A percentile compares a stretch with the other conserved stretches of the same genome.
Conservation (phyloP, 805 yeast species). For the Yamadazyma tumulicola region DNA sequence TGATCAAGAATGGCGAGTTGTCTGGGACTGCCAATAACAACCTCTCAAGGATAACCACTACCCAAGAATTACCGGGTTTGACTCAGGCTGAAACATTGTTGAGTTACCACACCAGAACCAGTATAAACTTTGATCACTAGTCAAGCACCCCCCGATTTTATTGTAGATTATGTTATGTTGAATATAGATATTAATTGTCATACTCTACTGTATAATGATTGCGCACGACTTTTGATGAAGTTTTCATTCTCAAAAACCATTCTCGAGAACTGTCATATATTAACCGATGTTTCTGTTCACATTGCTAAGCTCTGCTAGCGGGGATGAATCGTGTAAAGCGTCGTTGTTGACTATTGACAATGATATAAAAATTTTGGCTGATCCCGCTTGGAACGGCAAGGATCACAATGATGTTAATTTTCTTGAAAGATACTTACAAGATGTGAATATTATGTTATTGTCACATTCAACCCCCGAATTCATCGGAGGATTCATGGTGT, state of each 20-base stretch:
- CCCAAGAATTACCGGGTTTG: constrained; percentile 48
- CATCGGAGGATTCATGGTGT: constrained; percentile 71
- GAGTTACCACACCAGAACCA: constrained; percentile 40
- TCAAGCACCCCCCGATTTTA: background rate
- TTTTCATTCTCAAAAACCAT: background rate
- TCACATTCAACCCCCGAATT: constrained; percentile 84
- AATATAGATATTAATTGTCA: background rate
- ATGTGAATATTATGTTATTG: constrained; percentile 67
- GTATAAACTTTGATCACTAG: constrained; percentile 26
- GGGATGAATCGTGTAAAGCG: constrained; percentile 33
- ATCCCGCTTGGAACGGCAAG: constrained; percentile 72
- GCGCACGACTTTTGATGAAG: background rate
- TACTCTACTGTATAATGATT: background rate
- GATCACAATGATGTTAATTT: constrained; percentile 29
- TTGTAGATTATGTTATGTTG: background rate
- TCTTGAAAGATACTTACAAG: constrained; percentile 30
- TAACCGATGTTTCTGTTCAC: constrained; percentile 35
- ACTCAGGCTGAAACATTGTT: constrained; percentile 47
- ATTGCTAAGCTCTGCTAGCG: constrained; percentile 26
- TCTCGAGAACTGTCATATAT: background rate
- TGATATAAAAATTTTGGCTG: constrained; percentile 55
- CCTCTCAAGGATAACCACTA: constrained; percentile 39
- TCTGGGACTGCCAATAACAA: constrained; percentile 25
- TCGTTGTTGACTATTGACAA: constrained; percentile 55
- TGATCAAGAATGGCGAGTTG: constrained; percentile 37